Evolutionary conservation across 176 grass and related monocot species (phyloP), one percentile per base, ranked within the genome.

Genomic region (Bothriochloa decipiens): DNA sequence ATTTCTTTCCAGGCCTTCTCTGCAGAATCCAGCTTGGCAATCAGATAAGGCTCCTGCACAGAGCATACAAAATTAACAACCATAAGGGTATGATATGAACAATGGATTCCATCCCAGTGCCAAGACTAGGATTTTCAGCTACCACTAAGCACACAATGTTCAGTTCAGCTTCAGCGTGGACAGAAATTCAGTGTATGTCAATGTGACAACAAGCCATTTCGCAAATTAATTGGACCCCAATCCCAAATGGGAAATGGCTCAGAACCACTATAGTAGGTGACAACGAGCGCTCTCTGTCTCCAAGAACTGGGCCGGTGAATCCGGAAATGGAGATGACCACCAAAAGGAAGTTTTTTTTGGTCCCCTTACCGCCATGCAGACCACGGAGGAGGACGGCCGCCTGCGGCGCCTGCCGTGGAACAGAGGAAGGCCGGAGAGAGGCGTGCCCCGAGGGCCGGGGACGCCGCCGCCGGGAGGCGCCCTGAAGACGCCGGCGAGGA

Each of bases 1-100:
- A 95, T 89, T 81, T 97, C 95, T 90, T 91, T 97, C 92, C 92
- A 97, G 57, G 91, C 94, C 84, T 83, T 95, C 82, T 97, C 95
- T 32, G 95, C 91, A 80, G 95, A 95, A 82, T 95, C 95, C 85
- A 97, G 47, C 85, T 95, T 97, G 28, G 91, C 80, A 76, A 97
- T 87, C 37, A 97, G 82, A 86, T 91, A 94, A 14, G 92, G 95
- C 80, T 97, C 92, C 95, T 97, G 58, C 77, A 76, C 5, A 22
- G 46, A 85, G 65, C 42, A 77, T 67, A 0, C 6, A 39, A 60
- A 57, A 76, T 41, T 32, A 74, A 46, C 22, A 47, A 12, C 65
- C 13, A 80, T 45, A 80, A 76, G 40, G 6, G 13, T 33, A 66
- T 23, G 11, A 66, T 37, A 46, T 7, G 65, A 28, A 42, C 13